These are phyloP conservation scores for Theileria luwenshuni DNA, from an alignment of 169 alveolate genomes.

Conservation along the genomic window DNA sequence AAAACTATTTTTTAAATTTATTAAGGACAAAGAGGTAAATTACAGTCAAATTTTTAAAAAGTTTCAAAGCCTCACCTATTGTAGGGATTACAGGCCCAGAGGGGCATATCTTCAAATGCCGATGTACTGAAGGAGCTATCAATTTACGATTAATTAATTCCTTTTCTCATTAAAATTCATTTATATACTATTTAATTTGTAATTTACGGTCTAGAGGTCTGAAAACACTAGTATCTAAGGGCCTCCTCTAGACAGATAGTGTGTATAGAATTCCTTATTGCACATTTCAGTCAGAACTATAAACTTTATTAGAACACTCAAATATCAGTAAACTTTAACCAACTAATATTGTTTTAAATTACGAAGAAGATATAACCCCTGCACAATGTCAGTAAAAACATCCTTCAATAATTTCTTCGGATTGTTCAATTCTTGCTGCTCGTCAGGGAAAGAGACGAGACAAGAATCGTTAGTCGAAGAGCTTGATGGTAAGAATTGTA, in stretches of 20 bases:
- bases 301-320: background rate
- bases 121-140: conserved; percentile 13
- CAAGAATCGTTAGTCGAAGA: conserved; percentile 55
- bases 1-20: conserved; percentile 19
- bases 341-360: background rate
- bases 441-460: conserved; percentile 33
- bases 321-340: background rate
- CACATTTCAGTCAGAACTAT: background rate
- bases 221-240: background rate
- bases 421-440: conserved; percentile 65
- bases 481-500: conserved; percentile 44
- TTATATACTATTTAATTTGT: background rate
- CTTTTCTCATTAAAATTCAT: background rate
- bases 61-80: background rate
- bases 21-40: conserved; percentile 32
- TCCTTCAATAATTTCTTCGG: conserved; percentile 39
- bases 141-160: conserved; percentile 13
- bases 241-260: conserved; percentile 1
- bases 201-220: background rate
- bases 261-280: conserved; percentile 10
- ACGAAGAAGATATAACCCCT: background rate
- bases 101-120: conserved; percentile 22
- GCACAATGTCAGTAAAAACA: conserved; percentile 43
- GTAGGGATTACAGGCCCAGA: conserved; percentile 27
- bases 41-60: background rate